A percentile compares a stretch with the other conserved stretches of the same genome.
phyloP scores from a whole-genome alignment of 2,329 filamentous ascomycete genomes.

The Sporothrix humicola region DNA sequence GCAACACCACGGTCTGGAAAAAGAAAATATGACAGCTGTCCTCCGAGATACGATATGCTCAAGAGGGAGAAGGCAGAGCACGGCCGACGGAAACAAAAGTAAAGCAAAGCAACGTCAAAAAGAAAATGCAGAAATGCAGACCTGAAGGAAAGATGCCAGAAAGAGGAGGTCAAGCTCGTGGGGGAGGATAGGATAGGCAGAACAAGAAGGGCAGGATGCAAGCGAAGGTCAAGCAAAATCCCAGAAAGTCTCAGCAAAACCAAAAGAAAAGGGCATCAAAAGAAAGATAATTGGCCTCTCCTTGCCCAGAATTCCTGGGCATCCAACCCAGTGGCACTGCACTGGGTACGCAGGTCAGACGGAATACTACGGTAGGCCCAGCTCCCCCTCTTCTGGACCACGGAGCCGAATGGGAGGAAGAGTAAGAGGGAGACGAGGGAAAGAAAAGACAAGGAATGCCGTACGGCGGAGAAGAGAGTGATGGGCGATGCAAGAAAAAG shows the following conservation, averaged over 20 bases:
- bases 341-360: slow-evolving; percentile 5
- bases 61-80: background rate
- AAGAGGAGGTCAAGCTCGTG: background rate
- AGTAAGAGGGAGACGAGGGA: background rate
- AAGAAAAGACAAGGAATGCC: background rate
- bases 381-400: slow-evolving; percentile 9
- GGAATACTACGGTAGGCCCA: background rate
- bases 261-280: too few species aligned
- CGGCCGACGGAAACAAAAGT: background rate
- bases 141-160: background rate
- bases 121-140: background rate
- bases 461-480: slow-evolving; percentile 8
- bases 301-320: too few species aligned
- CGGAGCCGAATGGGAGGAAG: slow-evolving; percentile 7
- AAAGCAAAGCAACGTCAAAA: background rate
- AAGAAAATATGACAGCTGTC: slow-evolving; percentile 7
- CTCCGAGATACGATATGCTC: background rate
- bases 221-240: too few species aligned
- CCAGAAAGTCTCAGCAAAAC: background rate
- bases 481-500: background rate
- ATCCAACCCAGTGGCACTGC: background rate
- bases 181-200: background rate
- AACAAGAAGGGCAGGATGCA: background rate
- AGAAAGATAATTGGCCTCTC: too few species aligned
- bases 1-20: background rate